Percentiles rank a stretch among this genome's conserved stretches.
These are phyloP conservation scores for Vitellaria paradoxa DNA, from an alignment of 179 eudicot species.

Conservation along the genomic window DNA sequence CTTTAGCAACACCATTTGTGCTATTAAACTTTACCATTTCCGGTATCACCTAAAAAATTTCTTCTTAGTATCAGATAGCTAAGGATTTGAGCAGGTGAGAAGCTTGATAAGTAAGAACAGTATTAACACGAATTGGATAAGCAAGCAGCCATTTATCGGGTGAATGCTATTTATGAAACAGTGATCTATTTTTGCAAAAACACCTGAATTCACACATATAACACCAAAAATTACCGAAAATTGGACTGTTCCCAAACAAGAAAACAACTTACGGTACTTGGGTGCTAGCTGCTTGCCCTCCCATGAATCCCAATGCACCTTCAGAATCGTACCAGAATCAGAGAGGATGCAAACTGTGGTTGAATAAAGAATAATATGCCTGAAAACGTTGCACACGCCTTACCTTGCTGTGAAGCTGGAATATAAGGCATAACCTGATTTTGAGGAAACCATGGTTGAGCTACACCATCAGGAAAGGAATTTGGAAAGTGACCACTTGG, in stretches of 20 bases:
- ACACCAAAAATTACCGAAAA: no score
- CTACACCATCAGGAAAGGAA: constrained; percentile 41
- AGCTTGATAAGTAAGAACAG: no score
- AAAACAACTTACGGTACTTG: constrained; percentile 60
- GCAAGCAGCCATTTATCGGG: no score
- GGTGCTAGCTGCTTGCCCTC: constrained; percentile 42
- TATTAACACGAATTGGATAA: no score
- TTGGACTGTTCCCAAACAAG: no score
- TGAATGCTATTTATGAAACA: no score
- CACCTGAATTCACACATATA: background rate
- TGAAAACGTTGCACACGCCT: constrained; percentile 12
- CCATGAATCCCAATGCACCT: constrained; percentile 65
- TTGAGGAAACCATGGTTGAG: constrained; percentile 64
- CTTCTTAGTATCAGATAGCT: no score
- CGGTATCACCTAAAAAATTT: no score
- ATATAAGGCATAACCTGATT: constrained; percentile 34
- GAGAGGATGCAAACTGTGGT: constrained; percentile 7
- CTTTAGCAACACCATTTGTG: no score
- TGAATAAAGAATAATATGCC: background rate
- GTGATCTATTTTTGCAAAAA: no score
- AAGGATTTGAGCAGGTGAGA: no score
- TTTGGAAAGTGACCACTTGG: constrained; percentile 46
- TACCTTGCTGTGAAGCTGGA: constrained; percentile 48
- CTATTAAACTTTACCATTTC: no score
- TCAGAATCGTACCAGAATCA: constrained; percentile 22